These are phyloP conservation scores for Mycena rebaudengoi DNA, from an alignment of 768 basidiomycete species.

Conservation along the genomic window DNA sequence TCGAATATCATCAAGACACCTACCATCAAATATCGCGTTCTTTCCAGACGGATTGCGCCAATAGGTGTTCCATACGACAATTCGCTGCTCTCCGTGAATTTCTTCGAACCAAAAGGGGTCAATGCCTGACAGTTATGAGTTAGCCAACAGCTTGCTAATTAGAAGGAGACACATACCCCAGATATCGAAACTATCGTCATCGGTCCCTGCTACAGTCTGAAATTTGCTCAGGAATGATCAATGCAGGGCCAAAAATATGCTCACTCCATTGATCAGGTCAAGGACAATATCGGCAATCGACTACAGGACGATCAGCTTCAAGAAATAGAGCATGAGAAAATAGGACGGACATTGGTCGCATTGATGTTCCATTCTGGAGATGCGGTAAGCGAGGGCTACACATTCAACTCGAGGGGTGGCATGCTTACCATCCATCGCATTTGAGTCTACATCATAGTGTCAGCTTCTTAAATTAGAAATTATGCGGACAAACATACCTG, in stretches of 20 bases:
- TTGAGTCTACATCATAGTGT: no score
- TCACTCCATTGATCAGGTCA: slow-evolving; percentile 31
- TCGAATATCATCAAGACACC: not conserved
- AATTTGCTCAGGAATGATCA: not conserved
- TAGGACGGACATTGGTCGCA: slow-evolving; percentile 16
- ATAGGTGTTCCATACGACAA: slow-evolving; percentile 29
- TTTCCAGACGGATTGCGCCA: slow-evolving; percentile 28
- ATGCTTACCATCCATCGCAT: no score
- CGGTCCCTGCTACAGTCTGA: slow-evolving; percentile 29
- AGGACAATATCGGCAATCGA: slow-evolving; percentile 32
- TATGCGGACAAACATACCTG: slow-evolving; percentile 13
- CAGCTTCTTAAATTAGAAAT: slow-evolving; percentile 1
- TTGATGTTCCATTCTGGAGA: slow-evolving; percentile 22
- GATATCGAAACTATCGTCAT: slow-evolving; percentile 31
- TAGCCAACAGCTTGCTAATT: not conserved
- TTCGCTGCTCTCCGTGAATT: slow-evolving; percentile 21
- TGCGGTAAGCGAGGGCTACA: no score
- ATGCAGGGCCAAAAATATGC: not conserved
- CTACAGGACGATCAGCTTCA: slow-evolving; percentile 3
- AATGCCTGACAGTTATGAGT: slow-evolving; percentile 9
- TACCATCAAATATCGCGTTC: slow-evolving; percentile 23
- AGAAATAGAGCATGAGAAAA: not conserved
- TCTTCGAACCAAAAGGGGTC: slow-evolving; percentile 31
- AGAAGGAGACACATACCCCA: slow-evolving; percentile 13
- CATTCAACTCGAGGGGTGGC: no score